A percentile compares a stretch with the other conserved stretches of the same genome.
Evolutionary conservation across 192 early-diverging fungal genomes (phyloP).

Genomic region (Coemansia sp.): DNA sequence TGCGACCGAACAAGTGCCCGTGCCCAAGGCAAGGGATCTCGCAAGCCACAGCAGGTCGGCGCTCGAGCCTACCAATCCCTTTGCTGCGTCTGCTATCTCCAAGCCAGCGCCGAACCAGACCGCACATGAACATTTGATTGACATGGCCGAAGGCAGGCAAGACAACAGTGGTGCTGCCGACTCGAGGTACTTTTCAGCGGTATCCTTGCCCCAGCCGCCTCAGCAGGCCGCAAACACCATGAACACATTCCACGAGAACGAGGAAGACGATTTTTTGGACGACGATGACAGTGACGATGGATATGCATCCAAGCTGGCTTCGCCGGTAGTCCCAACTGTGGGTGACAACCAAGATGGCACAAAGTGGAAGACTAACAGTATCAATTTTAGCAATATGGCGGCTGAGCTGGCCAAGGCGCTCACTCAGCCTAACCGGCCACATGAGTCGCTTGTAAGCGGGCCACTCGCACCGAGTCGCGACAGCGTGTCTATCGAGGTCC

Average conservation of each 20-base stretch:
- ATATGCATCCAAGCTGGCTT: not conserved
- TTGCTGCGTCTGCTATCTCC: not conserved
- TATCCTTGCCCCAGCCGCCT: slow-evolving; percentile 14
- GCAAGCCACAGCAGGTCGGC: slow-evolving; percentile 2
- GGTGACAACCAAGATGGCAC: not conserved
- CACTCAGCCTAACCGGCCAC: slow-evolving; percentile 13
- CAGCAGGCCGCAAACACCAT: not conserved
- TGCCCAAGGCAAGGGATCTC: not conserved
- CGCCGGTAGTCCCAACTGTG: not conserved
- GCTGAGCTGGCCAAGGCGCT: slow-evolving; percentile 39
- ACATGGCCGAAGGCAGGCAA: not conserved
- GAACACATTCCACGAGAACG: slow-evolving; percentile 3
- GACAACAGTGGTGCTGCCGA: not conserved
- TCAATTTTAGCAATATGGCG: slow-evolving; percentile 35
- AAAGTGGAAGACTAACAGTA: slow-evolving; percentile 28
- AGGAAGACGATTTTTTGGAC: slow-evolving; percentile 33
- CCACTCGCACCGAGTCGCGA: not conserved
- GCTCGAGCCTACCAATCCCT: not conserved
- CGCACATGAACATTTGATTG: not conserved
- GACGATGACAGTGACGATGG: slow-evolving; percentile 31
- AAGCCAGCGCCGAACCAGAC: not conserved
- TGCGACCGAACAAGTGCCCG: not conserved
- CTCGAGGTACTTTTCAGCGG: slow-evolving; percentile 23
- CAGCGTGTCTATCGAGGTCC: slow-evolving; percentile 6
- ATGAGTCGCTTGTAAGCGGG: slow-evolving; percentile 1